Conservation (phyloP, 495 filamentous ascomycete genomes). For the Parachaetomium inaequale region DNA sequence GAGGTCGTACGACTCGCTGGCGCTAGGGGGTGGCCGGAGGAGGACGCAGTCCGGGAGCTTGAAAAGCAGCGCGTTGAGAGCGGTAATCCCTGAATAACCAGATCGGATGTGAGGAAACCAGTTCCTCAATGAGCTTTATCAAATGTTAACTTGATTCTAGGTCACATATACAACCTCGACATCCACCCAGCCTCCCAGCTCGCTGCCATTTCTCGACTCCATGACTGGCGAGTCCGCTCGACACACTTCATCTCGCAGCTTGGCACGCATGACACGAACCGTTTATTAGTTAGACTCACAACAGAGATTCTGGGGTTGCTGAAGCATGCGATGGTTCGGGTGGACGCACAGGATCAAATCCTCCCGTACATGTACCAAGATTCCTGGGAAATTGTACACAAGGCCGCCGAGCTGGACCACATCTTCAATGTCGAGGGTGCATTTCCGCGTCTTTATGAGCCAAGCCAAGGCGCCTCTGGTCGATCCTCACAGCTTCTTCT, state of each 20-base stretch:
- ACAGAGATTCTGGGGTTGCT: background rate
- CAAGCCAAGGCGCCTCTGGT: background rate
- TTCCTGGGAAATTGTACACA: background rate
- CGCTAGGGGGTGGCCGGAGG: background rate
- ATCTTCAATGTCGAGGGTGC: slow-evolving; percentile 16
- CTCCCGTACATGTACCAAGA: background rate
- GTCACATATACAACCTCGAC: no score
- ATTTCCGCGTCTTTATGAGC: slow-evolving; percentile 15
- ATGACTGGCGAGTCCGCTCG: slow-evolving; percentile 13
- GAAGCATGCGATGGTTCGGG: background rate
- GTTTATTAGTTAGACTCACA: background rate
- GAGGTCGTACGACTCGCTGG: background rate
- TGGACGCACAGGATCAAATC: no score
- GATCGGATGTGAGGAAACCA: no score
- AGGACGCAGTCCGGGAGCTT: background rate
- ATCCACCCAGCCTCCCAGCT: background rate
- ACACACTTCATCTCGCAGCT: background rate
- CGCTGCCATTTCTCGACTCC: background rate
- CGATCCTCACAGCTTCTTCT: background rate
- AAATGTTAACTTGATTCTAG: no score
- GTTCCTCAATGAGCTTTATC: no score
- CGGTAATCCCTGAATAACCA: background rate
- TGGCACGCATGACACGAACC: background rate
- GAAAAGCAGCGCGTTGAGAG: background rate
- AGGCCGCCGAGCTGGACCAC: slow-evolving; percentile 1